These are phyloP conservation scores for Galerina marginata DNA, from an alignment of 768 basidiomycete genomes.

Conservation along the genomic window DNA sequence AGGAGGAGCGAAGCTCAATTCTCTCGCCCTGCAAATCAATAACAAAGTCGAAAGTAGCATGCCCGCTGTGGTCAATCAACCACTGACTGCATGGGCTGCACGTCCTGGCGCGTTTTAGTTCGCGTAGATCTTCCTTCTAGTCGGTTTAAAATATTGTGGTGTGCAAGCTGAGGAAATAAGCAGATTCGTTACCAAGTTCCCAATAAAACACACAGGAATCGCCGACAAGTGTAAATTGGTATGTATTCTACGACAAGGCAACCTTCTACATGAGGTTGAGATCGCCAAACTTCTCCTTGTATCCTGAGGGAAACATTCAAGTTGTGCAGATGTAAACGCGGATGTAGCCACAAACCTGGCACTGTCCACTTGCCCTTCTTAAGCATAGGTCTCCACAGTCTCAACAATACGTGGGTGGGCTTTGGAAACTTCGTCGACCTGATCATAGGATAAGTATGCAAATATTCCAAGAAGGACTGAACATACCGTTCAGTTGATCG, in stretches of 20 bases:
- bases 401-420: constrained; percentile 93
- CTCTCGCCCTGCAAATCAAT: constrained; percentile 42
- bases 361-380: constrained; percentile 99
- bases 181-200: neutral
- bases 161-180: neutral
- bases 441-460: constrained; percentile 3
- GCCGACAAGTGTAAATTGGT: neutral
- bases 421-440: constrained; percentile 89
- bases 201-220: constrained; percentile 1
- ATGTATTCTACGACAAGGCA: constrained; percentile 25
- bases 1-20: constrained; percentile 47
- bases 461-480: neutral
- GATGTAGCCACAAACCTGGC: constrained; percentile 63
- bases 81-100: constrained; percentile 36
- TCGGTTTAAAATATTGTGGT: neutral
- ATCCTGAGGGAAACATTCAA: constrained; percentile 49
- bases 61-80: constrained; percentile 38
- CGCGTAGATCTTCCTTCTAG: neutral
- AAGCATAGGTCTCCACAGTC: constrained; percentile 91
- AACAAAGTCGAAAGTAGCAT: constrained; percentile 45
- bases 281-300: constrained; percentile 97
- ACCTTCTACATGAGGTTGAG: constrained; percentile 81
- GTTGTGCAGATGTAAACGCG: neutral
- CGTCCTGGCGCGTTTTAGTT: constrained; percentile 39
- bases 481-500: constrained; percentile 93